Evolutionary conservation across 108 stramenopile genomes (phyloP), one percentile per base, ranked within the genome.

Genomic region (Pinguiococcus pyrenoidosus): DNA sequence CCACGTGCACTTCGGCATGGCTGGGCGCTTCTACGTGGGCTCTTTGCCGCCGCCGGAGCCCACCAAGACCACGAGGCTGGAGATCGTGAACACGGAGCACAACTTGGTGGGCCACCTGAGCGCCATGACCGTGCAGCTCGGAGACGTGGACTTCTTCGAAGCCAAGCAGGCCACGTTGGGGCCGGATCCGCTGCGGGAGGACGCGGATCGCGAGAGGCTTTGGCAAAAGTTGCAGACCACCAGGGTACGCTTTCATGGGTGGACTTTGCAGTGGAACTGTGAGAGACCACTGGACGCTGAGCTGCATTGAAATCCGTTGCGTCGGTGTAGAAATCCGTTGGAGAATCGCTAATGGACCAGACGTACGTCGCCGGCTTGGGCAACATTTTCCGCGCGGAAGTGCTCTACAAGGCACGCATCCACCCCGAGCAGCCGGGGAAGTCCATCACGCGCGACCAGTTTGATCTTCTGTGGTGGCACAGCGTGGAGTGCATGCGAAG

Each of bases 1-100:
- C 13, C 76, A 77, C 44, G 74, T 81, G 14, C 80, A 82, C 50
- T 82, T 82, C 59, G 80, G 77, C 34, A 82, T 79, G 80, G 59
- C 66, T 23, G 80, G 80, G 3, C 58, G 33, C 32, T 82, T 77
- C 75, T 64, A 75, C 16, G 68, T 81, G 7, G 71, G 62, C 45
- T 29, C 66, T 27, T 12, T 39, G 9, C 13, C 47, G 12, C 10
- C 29, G 20, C 75, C 75, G 24, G 69, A 57, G 38, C 56, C 64
- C 13, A 76, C 71, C 28, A 62, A 76, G 7, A 75, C 75, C 0
- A 79, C 78, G 17, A 49, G 80, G 3, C 59, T 82, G 17, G 51
- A 75, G 12, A 44, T 82, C 14, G 77, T 40, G 16, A 40, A 40
- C 3, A 40, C 70, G 18, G 49, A 38, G 6, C 1, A 13, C 10